Percentiles rank a stretch among this genome's conserved stretches.
Evolutionary conservation across 257 asterid genomes (phyloP).

Genomic region (Jaltomata sinuosa): DNA sequence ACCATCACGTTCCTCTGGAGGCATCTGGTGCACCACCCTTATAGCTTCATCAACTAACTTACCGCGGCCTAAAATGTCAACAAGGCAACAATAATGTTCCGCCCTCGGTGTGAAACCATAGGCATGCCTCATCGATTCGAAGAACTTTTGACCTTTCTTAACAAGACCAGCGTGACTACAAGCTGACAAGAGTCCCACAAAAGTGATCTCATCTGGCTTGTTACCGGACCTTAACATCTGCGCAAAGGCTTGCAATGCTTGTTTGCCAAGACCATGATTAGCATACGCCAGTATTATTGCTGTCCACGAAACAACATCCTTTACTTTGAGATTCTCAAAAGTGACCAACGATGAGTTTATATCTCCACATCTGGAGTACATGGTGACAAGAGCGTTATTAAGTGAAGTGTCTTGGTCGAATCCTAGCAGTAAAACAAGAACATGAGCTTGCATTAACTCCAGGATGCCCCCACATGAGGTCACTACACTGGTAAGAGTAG

Average conservation of each 20-base stretch:
- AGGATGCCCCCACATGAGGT: slow-evolving; percentile 2
- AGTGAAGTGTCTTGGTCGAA: neutral
- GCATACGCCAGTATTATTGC: slow-evolving; percentile 42
- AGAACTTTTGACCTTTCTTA: slow-evolving; percentile 45
- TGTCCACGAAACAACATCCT: slow-evolving; percentile 10
- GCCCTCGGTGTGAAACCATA: slow-evolving; percentile 39
- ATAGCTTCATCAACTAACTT: slow-evolving; percentile 34
- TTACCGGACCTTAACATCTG: slow-evolving; percentile 41
- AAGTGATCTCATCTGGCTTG: slow-evolving; percentile 39
- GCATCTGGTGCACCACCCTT: slow-evolving; percentile 42
- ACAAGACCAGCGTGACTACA: slow-evolving; percentile 66
- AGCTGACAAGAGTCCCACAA: slow-evolving; percentile 50
- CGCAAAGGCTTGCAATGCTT: slow-evolving; percentile 43
- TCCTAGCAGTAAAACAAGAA: slow-evolving; percentile 1
- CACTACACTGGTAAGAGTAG: slow-evolving; percentile 8
- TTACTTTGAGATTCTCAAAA: slow-evolving; percentile 2
- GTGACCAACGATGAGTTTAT: neutral
- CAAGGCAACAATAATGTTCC: slow-evolving; percentile 44
- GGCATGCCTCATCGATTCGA: slow-evolving; percentile 36
- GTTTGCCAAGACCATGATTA: slow-evolving; percentile 45
- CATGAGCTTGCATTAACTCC: slow-evolving; percentile 2
- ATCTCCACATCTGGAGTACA: slow-evolving; percentile 10
- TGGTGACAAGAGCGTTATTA: slow-evolving; percentile 5
- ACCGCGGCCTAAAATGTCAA: slow-evolving; percentile 34
- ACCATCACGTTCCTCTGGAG: slow-evolving; percentile 35